phyloP scores from a whole-genome alignment of 768 basidiomycete species.

The Suillus americanus region DNA sequence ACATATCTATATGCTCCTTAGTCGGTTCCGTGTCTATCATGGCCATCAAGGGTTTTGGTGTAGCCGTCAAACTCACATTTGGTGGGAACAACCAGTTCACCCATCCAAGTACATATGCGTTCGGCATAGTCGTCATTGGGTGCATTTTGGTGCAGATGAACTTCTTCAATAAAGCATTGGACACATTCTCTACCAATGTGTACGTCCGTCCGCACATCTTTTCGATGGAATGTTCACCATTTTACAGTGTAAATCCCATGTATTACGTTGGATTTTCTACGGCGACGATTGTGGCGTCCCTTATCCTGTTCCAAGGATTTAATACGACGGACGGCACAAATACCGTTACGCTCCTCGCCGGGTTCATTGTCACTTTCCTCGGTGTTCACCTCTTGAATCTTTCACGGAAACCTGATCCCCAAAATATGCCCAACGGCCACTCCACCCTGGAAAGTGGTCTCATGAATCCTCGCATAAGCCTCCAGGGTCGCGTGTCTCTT shows the following conservation, averaged over 20 bases:
- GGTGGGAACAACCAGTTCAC: conserved; percentile 94
- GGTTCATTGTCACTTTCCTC: conserved; percentile 91
- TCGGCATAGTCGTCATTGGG: conserved; percentile 74
- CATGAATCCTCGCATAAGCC: conserved; percentile 76
- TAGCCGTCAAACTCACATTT: conserved; percentile 93
- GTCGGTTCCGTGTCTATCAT: conserved; percentile 97
- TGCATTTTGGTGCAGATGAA: conserved; percentile 95
- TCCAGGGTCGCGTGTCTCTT: conserved; percentile 77
- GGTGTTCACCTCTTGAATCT: conserved; percentile 94
- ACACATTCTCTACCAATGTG: conserved; percentile 97
- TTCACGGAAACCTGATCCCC: conserved; percentile 58
- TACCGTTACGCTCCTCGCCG: conserved; percentile 83
- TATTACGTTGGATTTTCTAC: conserved; percentile 98
- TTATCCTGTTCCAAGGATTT: conserved; percentile 97
- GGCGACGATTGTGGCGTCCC: conserved; percentile 88
- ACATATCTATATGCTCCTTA: conserved; percentile 94
- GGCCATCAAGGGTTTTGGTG: conserved; percentile 98
- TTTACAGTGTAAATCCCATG: conserved; percentile 86
- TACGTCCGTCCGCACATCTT: conserved; percentile 41
- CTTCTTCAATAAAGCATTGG: conserved; percentile 97
- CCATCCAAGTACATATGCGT: conserved; percentile 95
- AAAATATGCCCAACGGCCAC: conserved; percentile 43
- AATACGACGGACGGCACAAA: conserved; percentile 83
- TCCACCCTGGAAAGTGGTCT: conserved; percentile 63
- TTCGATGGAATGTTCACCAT: neutral